Conservation (phyloP, 257 asterid species). For the Solanum etuberosum region DNA sequence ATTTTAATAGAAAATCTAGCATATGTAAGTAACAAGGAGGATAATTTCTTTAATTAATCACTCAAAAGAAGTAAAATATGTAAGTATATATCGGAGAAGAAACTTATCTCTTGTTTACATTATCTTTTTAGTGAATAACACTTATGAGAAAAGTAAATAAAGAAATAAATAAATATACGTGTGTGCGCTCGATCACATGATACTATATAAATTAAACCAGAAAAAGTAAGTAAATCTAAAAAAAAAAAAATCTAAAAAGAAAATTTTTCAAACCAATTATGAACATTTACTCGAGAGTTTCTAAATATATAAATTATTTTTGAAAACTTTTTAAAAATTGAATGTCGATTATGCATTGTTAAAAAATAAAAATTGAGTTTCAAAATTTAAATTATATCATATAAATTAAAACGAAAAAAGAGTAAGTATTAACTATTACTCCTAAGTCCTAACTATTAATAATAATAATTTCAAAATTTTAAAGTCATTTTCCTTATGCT, state of each 20-base stretch:
- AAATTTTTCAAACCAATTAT: neutral
- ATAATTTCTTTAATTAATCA: neutral
- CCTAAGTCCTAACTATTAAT: neutral
- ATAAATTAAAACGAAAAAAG: neutral
- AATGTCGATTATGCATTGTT: neutral
- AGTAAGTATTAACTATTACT: neutral
- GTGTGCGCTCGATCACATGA: no score
- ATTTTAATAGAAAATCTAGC: neutral
- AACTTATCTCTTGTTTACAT: neutral
- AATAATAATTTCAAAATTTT: neutral
- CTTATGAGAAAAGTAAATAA: neutral
- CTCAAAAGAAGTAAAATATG: neutral
- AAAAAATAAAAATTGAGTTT: no score
- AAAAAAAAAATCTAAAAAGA: neutral
- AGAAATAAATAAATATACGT: neutral
- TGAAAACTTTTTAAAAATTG: neutral
- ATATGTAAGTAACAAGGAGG: neutral
- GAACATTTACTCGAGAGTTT: neutral
- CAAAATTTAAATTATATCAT: neutral
- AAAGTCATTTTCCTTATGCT: neutral
- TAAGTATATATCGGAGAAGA: neutral
- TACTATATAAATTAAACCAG: no score
- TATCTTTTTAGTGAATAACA: neutral
- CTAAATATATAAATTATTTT: neutral
- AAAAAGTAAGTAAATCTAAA: neutral